These are phyloP conservation scores for Agaricus sinodeliciosus DNA, from an alignment of 768 basidiomycete species.

Conservation along the genomic window DNA sequence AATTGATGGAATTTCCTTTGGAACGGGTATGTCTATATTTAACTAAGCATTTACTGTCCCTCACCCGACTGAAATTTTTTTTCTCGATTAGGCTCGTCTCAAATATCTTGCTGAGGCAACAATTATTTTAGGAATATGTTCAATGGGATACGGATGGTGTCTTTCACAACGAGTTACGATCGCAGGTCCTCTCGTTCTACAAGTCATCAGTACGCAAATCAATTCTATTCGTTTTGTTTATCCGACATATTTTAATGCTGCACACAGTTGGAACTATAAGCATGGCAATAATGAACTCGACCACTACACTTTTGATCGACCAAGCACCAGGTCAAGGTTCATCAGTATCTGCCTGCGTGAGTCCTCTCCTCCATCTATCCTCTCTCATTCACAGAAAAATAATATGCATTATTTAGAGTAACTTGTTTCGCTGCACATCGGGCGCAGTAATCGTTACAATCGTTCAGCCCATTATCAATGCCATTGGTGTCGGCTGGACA, in stretches of 20 bases:
- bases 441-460: slow-evolving; percentile 56
- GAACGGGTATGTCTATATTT: background rate
- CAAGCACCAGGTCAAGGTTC: slow-evolving; percentile 55
- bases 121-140: slow-evolving; percentile 27
- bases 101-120: slow-evolving; percentile 16
- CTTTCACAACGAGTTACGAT: slow-evolving; percentile 40
- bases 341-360: slow-evolving; percentile 65
- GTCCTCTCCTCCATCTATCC: slow-evolving; percentile 17
- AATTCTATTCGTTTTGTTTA: background rate
- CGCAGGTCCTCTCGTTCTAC: slow-evolving; percentile 46
- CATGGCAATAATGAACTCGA: slow-evolving; percentile 46
- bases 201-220: slow-evolving; percentile 24
- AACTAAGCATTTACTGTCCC: background rate
- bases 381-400: background rate
- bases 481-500: slow-evolving; percentile 63
- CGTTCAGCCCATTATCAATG: slow-evolving; percentile 52
- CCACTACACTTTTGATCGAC: slow-evolving; percentile 62
- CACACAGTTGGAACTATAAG: slow-evolving; percentile 42
- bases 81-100: slow-evolving; percentile 16
- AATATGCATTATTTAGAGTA: slow-evolving; percentile 41
- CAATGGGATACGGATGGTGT: slow-evolving; percentile 57
- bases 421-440: slow-evolving; percentile 57
- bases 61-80: too few relatives aligned
- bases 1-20: background rate
- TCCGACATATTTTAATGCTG: background rate